Evolutionary conservation across 176 grass and related monocot species (phyloP).

Genomic region (Ananas comosus): DNA sequence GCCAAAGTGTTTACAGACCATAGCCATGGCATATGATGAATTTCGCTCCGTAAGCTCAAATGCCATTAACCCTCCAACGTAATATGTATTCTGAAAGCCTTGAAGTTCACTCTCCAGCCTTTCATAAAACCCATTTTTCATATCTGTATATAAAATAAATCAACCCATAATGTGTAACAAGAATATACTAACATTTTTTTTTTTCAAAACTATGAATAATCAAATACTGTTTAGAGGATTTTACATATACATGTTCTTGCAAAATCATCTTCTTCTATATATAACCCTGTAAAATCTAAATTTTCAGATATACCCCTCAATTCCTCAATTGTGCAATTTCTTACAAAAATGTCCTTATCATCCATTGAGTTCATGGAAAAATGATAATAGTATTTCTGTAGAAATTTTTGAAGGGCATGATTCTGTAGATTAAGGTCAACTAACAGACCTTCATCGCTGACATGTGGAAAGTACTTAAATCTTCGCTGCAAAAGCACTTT

Average conservation of each 20-base stretch:
- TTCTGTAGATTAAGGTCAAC: background rate
- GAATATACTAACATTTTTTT: conserved; percentile 1
- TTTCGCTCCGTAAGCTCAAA: conserved; percentile 74
- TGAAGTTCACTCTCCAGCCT: conserved; percentile 52
- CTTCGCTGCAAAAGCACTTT: conserved; percentile 53
- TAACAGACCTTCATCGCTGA: conserved; percentile 44
- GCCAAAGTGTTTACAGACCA: conserved; percentile 57
- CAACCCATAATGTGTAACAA: conserved; percentile 18
- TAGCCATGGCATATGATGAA: conserved; percentile 43
- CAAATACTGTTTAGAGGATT: no score
- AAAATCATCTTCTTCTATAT: no score
- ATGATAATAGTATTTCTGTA: no score
- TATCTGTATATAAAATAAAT: conserved; percentile 36
- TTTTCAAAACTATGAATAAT: no score
- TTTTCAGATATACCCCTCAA: no score
- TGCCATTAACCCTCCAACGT: conserved; percentile 61
- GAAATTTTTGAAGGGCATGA: no score
- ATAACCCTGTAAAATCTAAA: no score
- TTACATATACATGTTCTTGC: no score
- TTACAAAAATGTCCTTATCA: background rate
- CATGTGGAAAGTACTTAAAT: conserved; percentile 75
- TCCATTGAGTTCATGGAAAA: no score
- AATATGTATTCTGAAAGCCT: conserved; percentile 78
- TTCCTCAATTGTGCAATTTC: no score
- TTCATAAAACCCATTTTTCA: conserved; percentile 60